Conservation (phyloP, 306 rosid genomes). For the Fragaria ananassa region DNA sequence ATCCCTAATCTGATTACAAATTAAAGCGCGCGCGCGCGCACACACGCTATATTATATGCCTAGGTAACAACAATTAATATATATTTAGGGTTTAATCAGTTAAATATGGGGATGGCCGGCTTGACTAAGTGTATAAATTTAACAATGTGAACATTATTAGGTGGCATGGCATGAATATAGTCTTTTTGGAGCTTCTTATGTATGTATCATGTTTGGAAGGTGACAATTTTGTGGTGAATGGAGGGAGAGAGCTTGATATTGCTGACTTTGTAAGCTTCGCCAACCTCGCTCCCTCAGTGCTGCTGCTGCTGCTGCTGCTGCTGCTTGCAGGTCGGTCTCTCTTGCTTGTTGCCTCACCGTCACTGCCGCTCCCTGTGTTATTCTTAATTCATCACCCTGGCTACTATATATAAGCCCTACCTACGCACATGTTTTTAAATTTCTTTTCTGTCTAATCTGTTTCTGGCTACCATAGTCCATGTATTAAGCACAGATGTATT, state of each 20-base stretch:
- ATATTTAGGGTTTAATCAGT: neutral
- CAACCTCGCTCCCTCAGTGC: conserved; percentile 4
- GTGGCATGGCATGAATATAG: conserved; percentile 22
- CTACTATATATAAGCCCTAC: neutral
- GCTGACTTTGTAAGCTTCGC: conserved; percentile 50
- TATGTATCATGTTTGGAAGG: neutral
- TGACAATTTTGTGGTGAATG: conserved; percentile 17
- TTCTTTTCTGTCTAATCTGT: neutral
- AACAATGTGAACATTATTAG: conserved; percentile 33
- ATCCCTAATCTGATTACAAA: neutral
- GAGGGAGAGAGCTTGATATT: neutral
- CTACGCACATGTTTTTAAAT: conserved; percentile 8
- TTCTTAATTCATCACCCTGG: neutral
- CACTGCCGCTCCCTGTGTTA: conserved; percentile 7
- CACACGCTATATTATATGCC: neutral
- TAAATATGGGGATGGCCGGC: conserved; percentile 22
- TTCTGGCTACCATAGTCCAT: neutral
- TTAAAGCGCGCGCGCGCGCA: too few relatives aligned
- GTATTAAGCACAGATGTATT: too few relatives aligned
- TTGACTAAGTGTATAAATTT: conserved; percentile 33
- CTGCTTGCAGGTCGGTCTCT: conserved; percentile 8
- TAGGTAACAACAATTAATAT: neutral
- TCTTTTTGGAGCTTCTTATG: conserved; percentile 18
- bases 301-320: neutral
- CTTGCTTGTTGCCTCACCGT: conserved; percentile 35